phyloP scores from a whole-genome alignment of 225 moss, liverwort and hornwort species.

The Straminergon stramineum region DNA sequence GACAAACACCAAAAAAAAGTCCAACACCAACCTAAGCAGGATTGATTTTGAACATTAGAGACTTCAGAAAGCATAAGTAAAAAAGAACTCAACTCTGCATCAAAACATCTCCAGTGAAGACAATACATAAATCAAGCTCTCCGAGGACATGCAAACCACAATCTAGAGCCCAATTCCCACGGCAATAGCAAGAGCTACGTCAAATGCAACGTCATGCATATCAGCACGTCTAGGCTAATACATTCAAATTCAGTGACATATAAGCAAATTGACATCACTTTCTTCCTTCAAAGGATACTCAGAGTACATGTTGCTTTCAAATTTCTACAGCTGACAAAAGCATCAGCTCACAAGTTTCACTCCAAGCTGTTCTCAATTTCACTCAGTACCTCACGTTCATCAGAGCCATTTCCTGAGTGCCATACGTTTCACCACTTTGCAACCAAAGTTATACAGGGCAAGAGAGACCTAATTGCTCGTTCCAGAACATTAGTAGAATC shows the following conservation, averaged over 20 bases:
- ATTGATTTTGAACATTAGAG: neutral
- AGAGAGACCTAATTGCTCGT: neutral
- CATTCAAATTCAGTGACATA: neutral
- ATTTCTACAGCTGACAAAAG: neutral
- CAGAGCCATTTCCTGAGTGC: neutral
- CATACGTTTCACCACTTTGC: neutral
- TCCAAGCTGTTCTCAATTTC: neutral
- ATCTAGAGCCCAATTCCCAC: neutral
- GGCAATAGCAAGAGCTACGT: neutral
- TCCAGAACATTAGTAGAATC: neutral
- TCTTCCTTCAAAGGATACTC: neutral
- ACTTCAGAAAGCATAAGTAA: neutral
- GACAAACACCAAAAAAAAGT: neutral
- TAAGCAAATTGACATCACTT: neutral
- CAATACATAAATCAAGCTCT: constrained; percentile 31
- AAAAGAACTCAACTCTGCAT: neutral
- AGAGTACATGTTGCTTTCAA: neutral
- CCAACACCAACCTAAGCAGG: neutral
- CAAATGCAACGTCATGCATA: neutral
- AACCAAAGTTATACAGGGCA: neutral
- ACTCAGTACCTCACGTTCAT: neutral
- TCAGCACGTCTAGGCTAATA: neutral
- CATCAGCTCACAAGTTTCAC: neutral
- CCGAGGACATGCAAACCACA: constrained; percentile 25
- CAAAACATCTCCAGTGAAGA: neutral